Evolutionary conservation across 2,329 filamentous ascomycete genomes (phyloP).

Genomic region (Cordyceps pruinosa): DNA sequence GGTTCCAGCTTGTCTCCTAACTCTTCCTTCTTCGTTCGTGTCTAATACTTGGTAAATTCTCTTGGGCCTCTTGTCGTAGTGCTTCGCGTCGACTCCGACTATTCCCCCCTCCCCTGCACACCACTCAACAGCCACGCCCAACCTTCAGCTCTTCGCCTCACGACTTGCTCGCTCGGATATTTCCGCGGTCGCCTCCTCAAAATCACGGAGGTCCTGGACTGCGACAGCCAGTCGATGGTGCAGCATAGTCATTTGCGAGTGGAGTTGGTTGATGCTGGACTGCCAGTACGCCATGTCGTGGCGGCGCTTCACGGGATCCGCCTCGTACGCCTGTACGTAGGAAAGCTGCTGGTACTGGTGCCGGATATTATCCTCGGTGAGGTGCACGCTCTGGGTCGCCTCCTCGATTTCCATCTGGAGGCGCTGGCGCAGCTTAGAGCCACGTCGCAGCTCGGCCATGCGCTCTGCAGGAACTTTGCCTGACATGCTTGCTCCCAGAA

Average conservation of each 20-base stretch:
- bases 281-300: conserved; percentile 1
- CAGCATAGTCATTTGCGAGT: neutral
- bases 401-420: conserved; percentile 9
- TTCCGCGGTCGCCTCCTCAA: conserved; percentile 8
- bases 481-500: neutral
- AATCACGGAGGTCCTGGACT: conserved; percentile 8
- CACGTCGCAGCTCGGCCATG: conserved; percentile 8
- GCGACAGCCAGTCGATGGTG: neutral
- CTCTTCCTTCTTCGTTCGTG: neutral
- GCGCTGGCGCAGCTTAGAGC: conserved; percentile 10
- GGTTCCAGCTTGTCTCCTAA: no score
- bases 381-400: neutral
- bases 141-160: neutral
- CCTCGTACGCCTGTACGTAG: neutral
- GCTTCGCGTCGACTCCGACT: neutral
- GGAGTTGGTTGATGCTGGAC: neutral
- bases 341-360: conserved; percentile 5
- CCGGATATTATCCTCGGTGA: neutral
- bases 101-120: neutral
- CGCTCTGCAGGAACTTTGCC: conserved; percentile 5
- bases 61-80: neutral
- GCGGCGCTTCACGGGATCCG: neutral
- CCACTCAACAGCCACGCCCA: no score
- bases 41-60: neutral
- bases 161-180: neutral